Base-by-base conservation (phyloP, 257 asterid genomes). In the Paulownia fortunei region DNA sequence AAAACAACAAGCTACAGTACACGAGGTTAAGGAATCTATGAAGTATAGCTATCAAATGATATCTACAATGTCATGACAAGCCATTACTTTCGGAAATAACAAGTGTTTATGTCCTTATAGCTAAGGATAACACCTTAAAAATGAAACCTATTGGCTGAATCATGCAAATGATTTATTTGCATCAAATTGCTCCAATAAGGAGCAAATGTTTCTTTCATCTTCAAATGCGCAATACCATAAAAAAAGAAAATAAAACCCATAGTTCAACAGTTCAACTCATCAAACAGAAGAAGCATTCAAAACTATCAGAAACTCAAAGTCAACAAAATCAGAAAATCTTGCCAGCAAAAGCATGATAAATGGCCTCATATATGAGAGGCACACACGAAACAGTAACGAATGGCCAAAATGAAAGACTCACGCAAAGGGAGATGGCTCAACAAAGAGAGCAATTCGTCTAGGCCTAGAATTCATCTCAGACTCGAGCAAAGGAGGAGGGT, bases 401-500 rank as follows among this genome's bases (percentile, higher is more conserved):
- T 13, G 1, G 18, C 1, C 7, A 51, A 69, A 62, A 58, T n/a
- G 8, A 76, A 39, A 78, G 19, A 85, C 99, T 93, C 86, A 96
- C 99, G 98, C 84, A 74, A 96, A 96, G 71, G 99, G 99, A 76
- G 99, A 96, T 12, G 99, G 99, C 89, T 96, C 99, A 72, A 96
- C 97, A 81, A 93, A 96, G 32, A 96, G 93, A 80, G 94, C 99
- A 83, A 96, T 96, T 62, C 99, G 97, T 79, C 91, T 85, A 26
- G 98, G 97, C 78, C 75, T 88, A 10, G 95, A 83, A 82, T 60
- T 76, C 64, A 81, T 79, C 87, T 92, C 97, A 51, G 88, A 79
- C 63, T 89, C 98, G 81, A 90, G 51, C 80, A 80, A 55, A 24
- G 88, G 90, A 75, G 96, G 91, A 59, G 96, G 86, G 9, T 66